Evolutionary conservation across 106 monocot species (phyloP), one percentile per base, ranked within the genome.

Genomic region (Apostasia shenzhenica): DNA sequence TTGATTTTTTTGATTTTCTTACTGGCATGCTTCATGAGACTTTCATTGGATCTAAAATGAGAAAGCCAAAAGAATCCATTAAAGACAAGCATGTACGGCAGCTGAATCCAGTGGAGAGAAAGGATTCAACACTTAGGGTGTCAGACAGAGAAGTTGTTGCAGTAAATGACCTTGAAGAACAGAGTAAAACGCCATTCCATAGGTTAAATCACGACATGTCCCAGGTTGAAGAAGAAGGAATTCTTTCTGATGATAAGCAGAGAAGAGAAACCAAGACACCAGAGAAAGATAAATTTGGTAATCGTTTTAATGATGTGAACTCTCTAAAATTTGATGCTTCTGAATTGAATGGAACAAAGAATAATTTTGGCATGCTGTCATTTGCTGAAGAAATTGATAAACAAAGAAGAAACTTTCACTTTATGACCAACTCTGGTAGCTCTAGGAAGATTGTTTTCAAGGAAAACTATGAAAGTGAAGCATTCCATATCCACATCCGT

Each of bases 1-100:
- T 45, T 63, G 83, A 86, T 70, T 63, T 88, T 52, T 41, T 86
- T 0, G 69, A 74, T 59, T 91, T 77, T 69, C 42, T 94, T 37
- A 70, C 67, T 4, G 57, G 68, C n/a, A 58, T 85, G 40, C 63
- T 91, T 70, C 50, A 73, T 51, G 85, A 94, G 26, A 79, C 64
- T 62, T 50, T 81, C 8, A 26, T 58, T 59, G 77, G 60, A 42
- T 59, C 70, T 10, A 66, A 55, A 10, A 3, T 72, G 63, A 6
- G 54, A 12, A 84, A 78, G 59, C 9, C 62, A 37, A 88, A 88
- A 40, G 78, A 81, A 61, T 57, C 4, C 13, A 60, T 7, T 61
- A 82, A 80, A 40, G 75, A 69, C 42, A 83, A 82, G 53, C 1
- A 50, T 4, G 39, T 4, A 14, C 73, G 80, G n/a, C 55, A 76